phyloP scores from a whole-genome alignment of 1,284 basidiomycete genomes.

The Cerioporus squamosus region DNA sequence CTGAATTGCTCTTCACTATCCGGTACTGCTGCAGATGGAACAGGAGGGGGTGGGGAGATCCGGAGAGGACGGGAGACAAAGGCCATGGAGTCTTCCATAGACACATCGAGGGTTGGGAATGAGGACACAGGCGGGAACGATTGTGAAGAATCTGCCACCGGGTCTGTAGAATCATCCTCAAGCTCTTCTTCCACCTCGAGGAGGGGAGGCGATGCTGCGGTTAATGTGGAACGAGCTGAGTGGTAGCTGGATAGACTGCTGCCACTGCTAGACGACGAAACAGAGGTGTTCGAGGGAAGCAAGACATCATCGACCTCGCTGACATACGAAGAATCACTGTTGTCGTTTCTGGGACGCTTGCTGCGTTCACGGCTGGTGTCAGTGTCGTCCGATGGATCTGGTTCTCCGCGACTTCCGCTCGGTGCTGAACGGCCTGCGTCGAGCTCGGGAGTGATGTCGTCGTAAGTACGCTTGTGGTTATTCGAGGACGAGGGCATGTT shows the following conservation, averaged over 20 bases:
- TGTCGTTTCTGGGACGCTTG: conserved; percentile 23
- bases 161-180: conserved; percentile 1
- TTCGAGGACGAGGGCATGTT: neutral
- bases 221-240: conserved; percentile 16
- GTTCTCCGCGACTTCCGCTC: conserved; percentile 3
- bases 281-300: conserved; percentile 6
- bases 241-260: conserved; percentile 22
- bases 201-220: conserved; percentile 4
- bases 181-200: neutral
- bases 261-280: conserved; percentile 16
- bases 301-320: conserved; percentile 21
- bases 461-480: conserved; percentile 21
- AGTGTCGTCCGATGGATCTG: neutral
- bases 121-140: neutral
- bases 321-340: conserved; percentile 12
- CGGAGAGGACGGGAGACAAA: neutral
- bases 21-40: neutral
- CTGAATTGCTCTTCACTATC: conserved; percentile 4
- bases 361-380: conserved; percentile 17
- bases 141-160: neutral
- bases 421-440: neutral
- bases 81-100: conserved; percentile 2
- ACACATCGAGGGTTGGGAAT: neutral
- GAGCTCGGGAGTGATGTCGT: conserved; percentile 17
- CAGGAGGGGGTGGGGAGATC: neutral